Evolutionary conservation across 805 yeast species (phyloP), one percentile per base, ranked within the genome.

Genomic region (Henningerozyma blattae): DNA sequence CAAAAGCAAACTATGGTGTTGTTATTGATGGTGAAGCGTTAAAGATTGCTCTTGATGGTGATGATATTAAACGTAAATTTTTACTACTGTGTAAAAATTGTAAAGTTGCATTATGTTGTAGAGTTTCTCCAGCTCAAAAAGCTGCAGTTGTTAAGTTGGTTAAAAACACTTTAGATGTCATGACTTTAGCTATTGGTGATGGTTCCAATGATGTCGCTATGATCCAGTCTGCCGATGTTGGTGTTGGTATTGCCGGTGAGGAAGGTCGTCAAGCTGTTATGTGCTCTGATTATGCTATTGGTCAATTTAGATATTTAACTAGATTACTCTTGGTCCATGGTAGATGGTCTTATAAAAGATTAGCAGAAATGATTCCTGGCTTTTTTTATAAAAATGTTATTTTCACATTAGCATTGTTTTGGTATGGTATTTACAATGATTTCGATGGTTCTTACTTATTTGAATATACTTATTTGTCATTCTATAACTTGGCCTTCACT

Each of bases 181-280:
- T 82, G 87, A 82, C 93, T 1, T 59, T 82, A 37, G 89, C 91
- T 6, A 80, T 82, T 52, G 94, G 94, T 45, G 94, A 82, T 58
- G 94, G 94, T 35, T 76, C 91, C 15, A 82, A 82, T 52, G 94
- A 82, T 60, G 94, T 82, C 41, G 87, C 93, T 10, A 82, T 82
- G 94, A 82, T 82, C 44, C 94, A 82, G 56, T 76, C 86, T 19
- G 91, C 93, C 1, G 77, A 82, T 58, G 78, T 82, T 30, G 94
- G 94, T 48, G 81, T 82, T 36, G 94, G 94, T 61, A 82, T 82
- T 51, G 87, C 87, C 3, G 94, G 94, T 59, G 91, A 82, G 62
- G 94, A 82, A 63, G 94, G 94, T 50, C 64, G 91, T 40, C 91
- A 81, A 57, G 91, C 91, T 15, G 91, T 72, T 4, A 82, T 82